phyloP scores from a whole-genome alignment of 2,329 filamentous ascomycete genomes.

The Gaeumannomyces tritici region DNA sequence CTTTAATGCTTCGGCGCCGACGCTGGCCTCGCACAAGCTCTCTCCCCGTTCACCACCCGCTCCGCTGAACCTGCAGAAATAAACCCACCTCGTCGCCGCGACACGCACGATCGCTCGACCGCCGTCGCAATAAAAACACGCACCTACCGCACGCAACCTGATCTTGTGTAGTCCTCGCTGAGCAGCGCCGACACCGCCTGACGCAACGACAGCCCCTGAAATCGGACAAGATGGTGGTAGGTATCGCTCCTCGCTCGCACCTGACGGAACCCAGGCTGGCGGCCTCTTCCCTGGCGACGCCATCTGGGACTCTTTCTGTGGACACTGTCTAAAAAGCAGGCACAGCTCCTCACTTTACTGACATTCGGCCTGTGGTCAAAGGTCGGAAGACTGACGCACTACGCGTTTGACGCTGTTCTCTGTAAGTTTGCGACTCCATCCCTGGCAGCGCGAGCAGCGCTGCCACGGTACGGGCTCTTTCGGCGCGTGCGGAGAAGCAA shows the following conservation, averaged over 20 bases:
- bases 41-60: background rate
- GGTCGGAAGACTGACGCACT: conserved; percentile 89
- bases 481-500: background rate
- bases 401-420: conserved; percentile 91
- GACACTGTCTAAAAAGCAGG: conserved; percentile 28
- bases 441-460: background rate
- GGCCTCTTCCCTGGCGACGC: background rate
- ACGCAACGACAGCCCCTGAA: background rate
- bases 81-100: background rate
- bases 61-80: background rate
- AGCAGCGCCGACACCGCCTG: background rate
- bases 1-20: background rate
- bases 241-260: conserved; percentile 7
- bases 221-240: conserved; percentile 10
- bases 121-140: background rate
- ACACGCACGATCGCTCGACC: background rate
- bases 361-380: conserved; percentile 62
- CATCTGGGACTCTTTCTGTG: conserved; percentile 3
- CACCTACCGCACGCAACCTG: background rate
- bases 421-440: conserved; percentile 41
- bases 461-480: background rate
- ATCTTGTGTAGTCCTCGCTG: background rate
- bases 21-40: background rate
- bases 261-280: conserved; percentile 7
- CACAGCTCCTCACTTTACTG: conserved; percentile 56